Evolutionary conservation across 73 alveolate genomes (phyloP).

Genomic region (Uronychia setigera): DNA sequence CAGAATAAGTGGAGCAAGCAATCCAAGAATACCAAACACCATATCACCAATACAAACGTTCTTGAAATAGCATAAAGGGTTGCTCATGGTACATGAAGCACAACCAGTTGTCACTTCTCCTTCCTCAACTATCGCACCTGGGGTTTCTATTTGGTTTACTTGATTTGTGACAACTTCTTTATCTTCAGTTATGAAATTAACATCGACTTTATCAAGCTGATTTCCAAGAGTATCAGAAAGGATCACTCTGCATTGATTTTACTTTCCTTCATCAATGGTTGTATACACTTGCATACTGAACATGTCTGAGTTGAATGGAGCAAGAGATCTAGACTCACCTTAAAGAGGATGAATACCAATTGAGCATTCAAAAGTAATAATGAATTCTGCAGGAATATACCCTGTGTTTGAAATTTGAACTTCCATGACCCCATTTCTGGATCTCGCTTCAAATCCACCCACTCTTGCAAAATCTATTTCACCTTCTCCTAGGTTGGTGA

Average conservation of each 20-base stretch:
- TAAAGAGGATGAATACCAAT: conserved; percentile 43
- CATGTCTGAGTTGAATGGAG: conserved; percentile 23
- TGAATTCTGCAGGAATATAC: conserved; percentile 53
- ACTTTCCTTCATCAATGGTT: conserved; percentile 7
- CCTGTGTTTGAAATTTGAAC: conserved; percentile 64
- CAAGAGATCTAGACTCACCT: conserved; percentile 52
- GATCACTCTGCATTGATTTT: conserved; percentile 43
- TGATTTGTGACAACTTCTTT: background rate
- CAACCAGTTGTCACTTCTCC: background rate
- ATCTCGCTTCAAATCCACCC: conserved; percentile 51
- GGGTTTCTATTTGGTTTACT: background rate
- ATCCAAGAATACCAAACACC: background rate
- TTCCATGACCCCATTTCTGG: conserved; percentile 57
- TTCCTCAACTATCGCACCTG: background rate
- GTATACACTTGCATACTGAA: conserved; percentile 19
- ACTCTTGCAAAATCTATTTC: conserved; percentile 37
- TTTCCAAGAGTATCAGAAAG: conserved; percentile 62
- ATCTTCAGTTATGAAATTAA: conserved; percentile 50
- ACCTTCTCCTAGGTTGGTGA: conserved; percentile 64
- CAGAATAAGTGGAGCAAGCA: background rate
- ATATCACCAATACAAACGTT: background rate
- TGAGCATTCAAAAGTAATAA: conserved; percentile 55
- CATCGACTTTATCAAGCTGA: conserved; percentile 23
- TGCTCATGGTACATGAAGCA: background rate
- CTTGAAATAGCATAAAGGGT: background rate